Evolutionary conservation across 129 eudicot genomes (phyloP), one percentile per base, ranked within the genome.

Genomic region (Solidago caesia): DNA sequence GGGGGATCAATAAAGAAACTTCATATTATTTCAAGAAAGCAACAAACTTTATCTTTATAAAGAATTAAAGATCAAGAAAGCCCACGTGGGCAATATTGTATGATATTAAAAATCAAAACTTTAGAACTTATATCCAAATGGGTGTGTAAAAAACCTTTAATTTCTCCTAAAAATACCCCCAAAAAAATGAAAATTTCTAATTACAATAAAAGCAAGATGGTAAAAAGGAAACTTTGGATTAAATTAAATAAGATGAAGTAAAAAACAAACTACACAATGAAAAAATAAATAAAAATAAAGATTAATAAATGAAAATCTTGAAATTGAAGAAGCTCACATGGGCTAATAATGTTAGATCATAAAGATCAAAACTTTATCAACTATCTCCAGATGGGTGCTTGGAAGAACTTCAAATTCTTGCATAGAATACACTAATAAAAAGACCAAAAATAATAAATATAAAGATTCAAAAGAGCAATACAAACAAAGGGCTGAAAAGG

Each of bases 61-160:
- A 33, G 39, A 33, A 33, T 33, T 33, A 33, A 33, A 33, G 39
- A 33, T 57, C 21, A 44, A 64, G 57, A 68, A 68, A 26, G 51
- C 73, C 56, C 53, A 55, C 52, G 64, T 27, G 72, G 79, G 58
- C 27, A 77, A 66, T 52, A 52, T 70, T 59, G 16, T 47, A 10
- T 58, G 14, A n/a, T 46, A 14, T 47, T 9, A 79, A 43, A 78
- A 67, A 78, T 71, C 68, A 11, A 79, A 78, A 52, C 73, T 64
- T 61, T 70, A 69, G 16, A 71, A 52, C 77, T 14, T 41, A 77
- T 47, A 48, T 42, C 49, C 77, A 78, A 78, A 71, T 70, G 78
- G 82, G 79, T 79, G 68, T 44, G 70, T 77, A 60, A 56, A 44
- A 68, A 68, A 59, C 21, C 71, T 59, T 61, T 43, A 43, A 29